Evolutionary conservation across 2,329 filamentous ascomycete species (phyloP).

Genomic region (Chlorencoelia australis): DNA sequence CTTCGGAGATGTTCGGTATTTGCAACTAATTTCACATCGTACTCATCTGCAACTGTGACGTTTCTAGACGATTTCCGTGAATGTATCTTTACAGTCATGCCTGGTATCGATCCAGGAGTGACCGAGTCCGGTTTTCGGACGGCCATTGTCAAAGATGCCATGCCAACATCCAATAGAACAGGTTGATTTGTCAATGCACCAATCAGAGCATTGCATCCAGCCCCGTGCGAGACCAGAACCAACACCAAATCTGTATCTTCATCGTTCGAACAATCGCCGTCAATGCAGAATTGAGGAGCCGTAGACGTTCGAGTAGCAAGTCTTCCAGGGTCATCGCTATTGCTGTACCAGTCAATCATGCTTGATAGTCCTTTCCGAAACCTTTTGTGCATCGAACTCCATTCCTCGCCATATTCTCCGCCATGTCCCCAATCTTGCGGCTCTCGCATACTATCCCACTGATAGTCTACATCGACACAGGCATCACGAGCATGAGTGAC

Average conservation of each 20-base stretch:
- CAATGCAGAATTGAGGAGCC: constrained; percentile 27
- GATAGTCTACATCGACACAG: constrained; percentile 79
- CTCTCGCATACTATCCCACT: constrained; percentile 85
- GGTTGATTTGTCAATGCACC: constrained; percentile 87
- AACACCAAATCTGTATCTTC: constrained; percentile 67
- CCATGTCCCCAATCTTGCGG: constrained; percentile 79
- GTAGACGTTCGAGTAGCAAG: constrained; percentile 38
- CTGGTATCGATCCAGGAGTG: constrained; percentile 14
- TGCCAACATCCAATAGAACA: constrained; percentile 78
- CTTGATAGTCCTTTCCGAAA: constrained; percentile 72
- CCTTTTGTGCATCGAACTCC: constrained; percentile 87
- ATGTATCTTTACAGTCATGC: constrained; percentile 29
- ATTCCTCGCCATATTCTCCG: constrained; percentile 84
- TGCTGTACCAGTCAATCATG: constrained; percentile 73
- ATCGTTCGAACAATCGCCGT: constrained; percentile 39
- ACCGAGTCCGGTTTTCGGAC: constrained; percentile 40
- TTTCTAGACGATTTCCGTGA: constrained; percentile 28
- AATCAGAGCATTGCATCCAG: constrained; percentile 91
- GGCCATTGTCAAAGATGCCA: constrained; percentile 88
- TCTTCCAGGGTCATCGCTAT: constrained; percentile 42
- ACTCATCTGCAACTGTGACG: constrained; percentile 48
- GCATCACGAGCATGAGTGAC: constrained; percentile 83
- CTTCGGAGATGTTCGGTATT: constrained; percentile 61
- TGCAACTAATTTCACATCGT: constrained; percentile 65
- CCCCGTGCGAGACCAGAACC: constrained; percentile 85